Evolutionary conservation across 1,284 basidiomycete species (phyloP).

Genomic region (Heliocybe sulcata): DNA sequence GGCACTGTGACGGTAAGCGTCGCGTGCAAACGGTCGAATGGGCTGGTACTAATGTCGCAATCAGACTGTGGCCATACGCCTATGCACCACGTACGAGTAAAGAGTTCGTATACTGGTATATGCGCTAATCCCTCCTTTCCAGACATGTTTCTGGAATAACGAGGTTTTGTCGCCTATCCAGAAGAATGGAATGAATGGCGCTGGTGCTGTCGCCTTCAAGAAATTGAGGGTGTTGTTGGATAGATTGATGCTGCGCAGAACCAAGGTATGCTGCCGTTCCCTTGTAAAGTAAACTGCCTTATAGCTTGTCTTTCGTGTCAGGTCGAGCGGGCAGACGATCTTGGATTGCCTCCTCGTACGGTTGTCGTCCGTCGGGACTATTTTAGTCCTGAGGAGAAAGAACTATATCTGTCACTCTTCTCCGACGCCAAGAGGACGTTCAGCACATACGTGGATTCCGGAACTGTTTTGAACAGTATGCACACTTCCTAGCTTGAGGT

Average conservation of each 20-base stretch:
- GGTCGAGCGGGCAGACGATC: constrained; percentile 94
- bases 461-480: constrained; percentile 89
- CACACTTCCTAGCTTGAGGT: constrained; percentile 11
- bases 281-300: background rate
- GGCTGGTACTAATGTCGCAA: background rate
- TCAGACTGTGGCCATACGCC: constrained; percentile 87
- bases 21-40: background rate
- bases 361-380: constrained; percentile 87
- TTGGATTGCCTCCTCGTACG: constrained; percentile 93
- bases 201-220: constrained; percentile 80
- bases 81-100: constrained; percentile 77
- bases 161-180: constrained; percentile 94
- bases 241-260: constrained; percentile 92
- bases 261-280: constrained; percentile 42
- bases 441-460: constrained; percentile 83
- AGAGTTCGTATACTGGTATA: background rate
- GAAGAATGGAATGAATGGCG: constrained; percentile 68
- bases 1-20: constrained; percentile 71
- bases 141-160: constrained; percentile 89
- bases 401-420: constrained; percentile 90
- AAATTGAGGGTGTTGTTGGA: constrained; percentile 87
- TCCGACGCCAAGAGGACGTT: constrained; percentile 92
- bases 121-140: constrained; percentile 3
- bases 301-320: constrained; percentile 22
- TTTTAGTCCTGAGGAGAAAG: constrained; percentile 96